Conservation (phyloP, 345 rosid species). For the Hypericum androsaemum region DNA sequence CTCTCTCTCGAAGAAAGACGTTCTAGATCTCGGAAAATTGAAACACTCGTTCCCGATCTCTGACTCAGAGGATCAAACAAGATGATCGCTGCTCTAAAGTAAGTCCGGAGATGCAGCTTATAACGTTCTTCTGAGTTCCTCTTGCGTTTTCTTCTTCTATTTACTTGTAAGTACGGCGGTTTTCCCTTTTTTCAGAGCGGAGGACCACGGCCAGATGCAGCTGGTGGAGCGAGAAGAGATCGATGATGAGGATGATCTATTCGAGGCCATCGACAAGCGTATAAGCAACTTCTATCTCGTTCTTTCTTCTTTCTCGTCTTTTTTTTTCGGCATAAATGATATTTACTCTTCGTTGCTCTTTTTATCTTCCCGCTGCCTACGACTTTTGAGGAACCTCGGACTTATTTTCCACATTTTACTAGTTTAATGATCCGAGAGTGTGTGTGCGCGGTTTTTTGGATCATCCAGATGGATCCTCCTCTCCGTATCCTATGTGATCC, state of each 20-base stretch:
- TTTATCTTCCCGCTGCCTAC: too few species aligned
- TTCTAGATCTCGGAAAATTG: neutral
- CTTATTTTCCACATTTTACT: too few species aligned
- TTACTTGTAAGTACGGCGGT: neutral
- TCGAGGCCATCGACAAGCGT: slow-evolving; percentile 73
- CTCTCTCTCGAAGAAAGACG: slow-evolving; percentile 12
- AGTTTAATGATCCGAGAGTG: too few species aligned
- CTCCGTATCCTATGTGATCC: too few species aligned
- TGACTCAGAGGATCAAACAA: slow-evolving; percentile 12
- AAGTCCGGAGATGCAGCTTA: slow-evolving; percentile 14
- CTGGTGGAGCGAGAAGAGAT: slow-evolving; percentile 60
- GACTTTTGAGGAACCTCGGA: too few species aligned
- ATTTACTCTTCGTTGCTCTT: too few species aligned
- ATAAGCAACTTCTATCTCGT: slow-evolving; percentile 1
- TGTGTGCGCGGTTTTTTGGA: too few species aligned
- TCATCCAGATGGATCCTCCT: too few species aligned
- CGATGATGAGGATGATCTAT: slow-evolving; percentile 60
- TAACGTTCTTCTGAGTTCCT: neutral
- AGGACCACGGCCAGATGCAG: slow-evolving; percentile 58
- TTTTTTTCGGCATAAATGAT: too few species aligned
- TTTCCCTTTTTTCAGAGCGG: slow-evolving; percentile 35
- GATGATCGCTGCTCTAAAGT: slow-evolving; percentile 75
- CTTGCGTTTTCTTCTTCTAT: neutral
- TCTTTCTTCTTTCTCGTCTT: too few species aligned
- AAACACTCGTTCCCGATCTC: slow-evolving; percentile 2